Evolutionary conservation across 2,329 filamentous ascomycete species (phyloP).

Genomic region (Aspergillus neotritici): DNA sequence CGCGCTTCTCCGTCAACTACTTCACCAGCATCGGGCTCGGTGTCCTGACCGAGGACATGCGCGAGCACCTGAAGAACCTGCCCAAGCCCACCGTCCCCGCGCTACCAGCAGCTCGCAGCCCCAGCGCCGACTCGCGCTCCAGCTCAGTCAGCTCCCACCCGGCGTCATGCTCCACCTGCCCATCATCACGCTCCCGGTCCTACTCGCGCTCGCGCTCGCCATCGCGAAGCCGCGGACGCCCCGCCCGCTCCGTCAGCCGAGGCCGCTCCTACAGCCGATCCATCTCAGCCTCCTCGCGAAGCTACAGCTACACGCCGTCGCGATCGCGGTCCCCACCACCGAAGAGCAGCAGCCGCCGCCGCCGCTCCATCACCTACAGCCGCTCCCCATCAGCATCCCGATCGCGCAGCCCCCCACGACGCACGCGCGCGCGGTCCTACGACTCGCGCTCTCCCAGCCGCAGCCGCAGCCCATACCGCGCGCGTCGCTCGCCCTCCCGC

Average conservation of each 20-base stretch:
- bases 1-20: conserved; percentile 97
- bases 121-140: conserved; percentile 62
- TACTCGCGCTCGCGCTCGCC: conserved; percentile 39
- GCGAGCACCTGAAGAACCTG: conserved; percentile 81
- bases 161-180: conserved; percentile 24
- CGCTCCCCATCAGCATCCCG: conserved; percentile 26
- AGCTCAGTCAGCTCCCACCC: conserved; percentile 50
- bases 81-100: conserved; percentile 76
- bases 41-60: conserved; percentile 87
- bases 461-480: conserved; percentile 17
- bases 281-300: conserved; percentile 26
- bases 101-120: conserved; percentile 47
- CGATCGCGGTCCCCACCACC: conserved; percentile 32
- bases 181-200: conserved; percentile 30
- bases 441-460: conserved; percentile 22
- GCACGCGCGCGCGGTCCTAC: conserved; percentile 21
- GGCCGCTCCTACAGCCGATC: conserved; percentile 30
- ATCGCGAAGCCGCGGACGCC: conserved; percentile 25
- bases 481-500: conserved; percentile 28
- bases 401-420: conserved; percentile 28
- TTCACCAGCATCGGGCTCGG: conserved; percentile 98
- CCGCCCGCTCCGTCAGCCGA: conserved; percentile 18
- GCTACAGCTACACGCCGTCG: conserved; percentile 33
- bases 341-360: conserved; percentile 20
- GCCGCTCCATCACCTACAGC: conserved; percentile 30